A percentile compares a stretch with the other conserved stretches of the same genome.
These are phyloP conservation scores for Phytophthora constricta DNA, from an alignment of 352 stramenopile species.

Conservation along the genomic window DNA sequence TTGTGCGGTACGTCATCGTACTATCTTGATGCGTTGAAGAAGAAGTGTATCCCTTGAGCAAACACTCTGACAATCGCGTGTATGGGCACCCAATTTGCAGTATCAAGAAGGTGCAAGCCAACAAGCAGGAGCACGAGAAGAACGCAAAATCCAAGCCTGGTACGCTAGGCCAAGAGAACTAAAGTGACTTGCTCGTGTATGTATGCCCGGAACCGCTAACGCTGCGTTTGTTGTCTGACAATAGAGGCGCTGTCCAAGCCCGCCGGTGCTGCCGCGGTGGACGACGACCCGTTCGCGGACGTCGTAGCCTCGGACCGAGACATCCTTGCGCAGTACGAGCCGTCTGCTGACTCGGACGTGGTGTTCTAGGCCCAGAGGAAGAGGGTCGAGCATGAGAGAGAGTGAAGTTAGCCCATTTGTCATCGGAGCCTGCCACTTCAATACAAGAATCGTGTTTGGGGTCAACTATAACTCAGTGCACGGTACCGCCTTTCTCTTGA, in stretches of 20 bases:
- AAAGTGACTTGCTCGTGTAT: no score
- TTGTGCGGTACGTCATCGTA: constrained; percentile 64
- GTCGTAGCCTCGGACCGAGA: constrained; percentile 74
- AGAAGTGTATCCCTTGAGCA: no score
- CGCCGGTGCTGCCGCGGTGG: constrained; percentile 21
- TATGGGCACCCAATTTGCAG: no score
- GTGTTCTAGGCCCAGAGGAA: constrained; percentile 62
- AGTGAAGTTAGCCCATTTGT: constrained; percentile 10
- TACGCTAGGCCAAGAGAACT: no score
- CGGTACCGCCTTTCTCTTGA: constrained; percentile 22
- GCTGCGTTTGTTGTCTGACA: not conserved
- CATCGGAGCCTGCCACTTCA: constrained; percentile 29
- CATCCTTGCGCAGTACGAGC: constrained; percentile 85
- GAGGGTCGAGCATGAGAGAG: not conserved
- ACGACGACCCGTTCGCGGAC: constrained; percentile 76
- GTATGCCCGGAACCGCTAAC: no score
- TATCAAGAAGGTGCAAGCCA: constrained; percentile 99
- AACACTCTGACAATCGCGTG: no score
- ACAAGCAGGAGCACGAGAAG: constrained; percentile 94
- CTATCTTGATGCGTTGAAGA: no score
- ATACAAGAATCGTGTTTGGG: constrained; percentile 13
- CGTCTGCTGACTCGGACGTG: constrained; percentile 74
- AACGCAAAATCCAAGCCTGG: constrained; percentile 60
- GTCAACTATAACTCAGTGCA: no score
- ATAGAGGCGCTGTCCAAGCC: constrained; percentile 21